Evolutionary conservation across 371 early-diverging fungal species (phyloP).

Genomic region (Cokeromyces recurvatus): DNA sequence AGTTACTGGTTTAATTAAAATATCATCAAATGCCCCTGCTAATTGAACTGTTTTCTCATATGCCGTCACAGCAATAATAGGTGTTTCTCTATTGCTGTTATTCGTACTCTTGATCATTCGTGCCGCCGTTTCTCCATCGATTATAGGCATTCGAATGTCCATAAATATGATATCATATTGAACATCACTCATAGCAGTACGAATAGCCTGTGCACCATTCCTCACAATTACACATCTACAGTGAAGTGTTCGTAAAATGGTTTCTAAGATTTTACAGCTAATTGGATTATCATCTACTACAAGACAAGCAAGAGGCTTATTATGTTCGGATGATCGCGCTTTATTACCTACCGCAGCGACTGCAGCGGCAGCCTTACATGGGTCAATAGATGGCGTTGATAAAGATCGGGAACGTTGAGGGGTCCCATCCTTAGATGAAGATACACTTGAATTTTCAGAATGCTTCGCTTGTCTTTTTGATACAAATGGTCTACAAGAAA

Average conservation of each 20-base stretch:
- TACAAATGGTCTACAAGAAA: conserved; percentile 15
- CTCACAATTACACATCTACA: conserved; percentile 80
- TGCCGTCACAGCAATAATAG: conserved; percentile 71
- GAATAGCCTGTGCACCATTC: conserved; percentile 90
- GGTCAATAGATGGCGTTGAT: conserved; percentile 20
- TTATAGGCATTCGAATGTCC: conserved; percentile 91
- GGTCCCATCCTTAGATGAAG: conserved; percentile 14
- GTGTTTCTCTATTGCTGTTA: conserved; percentile 70
- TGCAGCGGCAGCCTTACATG: conserved; percentile 13
- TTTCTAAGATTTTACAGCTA: conserved; percentile 82
- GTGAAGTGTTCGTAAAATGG: conserved; percentile 68
- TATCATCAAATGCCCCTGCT: conserved; percentile 68
- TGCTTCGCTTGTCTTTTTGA: conserved; percentile 7
- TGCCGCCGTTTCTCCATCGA: conserved; percentile 88
- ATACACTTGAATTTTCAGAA: conserved; percentile 12
- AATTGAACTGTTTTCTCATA: conserved; percentile 58
- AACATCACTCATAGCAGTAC: conserved; percentile 83
- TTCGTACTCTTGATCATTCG: conserved; percentile 93
- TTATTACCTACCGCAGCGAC: conserved; percentile 7
- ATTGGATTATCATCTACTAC: conserved; percentile 93
- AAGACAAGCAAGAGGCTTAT: conserved; percentile 45
- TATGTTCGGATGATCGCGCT: neutral
- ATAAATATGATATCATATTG: conserved; percentile 90
- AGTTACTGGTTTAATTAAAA: conserved; percentile 71
- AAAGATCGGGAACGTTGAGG: conserved; percentile 13